phyloP scores from a whole-genome alignment of 306 rosid genomes.

The Echinosophora koreensis region DNA sequence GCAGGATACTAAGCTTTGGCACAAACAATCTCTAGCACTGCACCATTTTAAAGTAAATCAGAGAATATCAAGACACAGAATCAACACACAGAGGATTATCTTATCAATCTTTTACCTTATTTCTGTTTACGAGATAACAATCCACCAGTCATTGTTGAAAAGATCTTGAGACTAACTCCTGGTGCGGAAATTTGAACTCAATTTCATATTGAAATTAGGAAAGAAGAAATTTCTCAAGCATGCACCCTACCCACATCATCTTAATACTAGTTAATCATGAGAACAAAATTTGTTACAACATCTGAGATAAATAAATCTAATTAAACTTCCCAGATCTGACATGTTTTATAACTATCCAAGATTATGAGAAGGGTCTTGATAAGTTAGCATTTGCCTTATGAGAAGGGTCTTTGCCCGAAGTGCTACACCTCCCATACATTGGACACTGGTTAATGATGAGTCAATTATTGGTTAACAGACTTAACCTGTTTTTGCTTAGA shows the following conservation, averaged over 20 bases:
- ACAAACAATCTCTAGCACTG: background rate
- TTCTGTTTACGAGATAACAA: background rate
- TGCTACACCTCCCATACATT: too few relatives aligned
- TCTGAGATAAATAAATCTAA: background rate
- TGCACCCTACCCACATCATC: background rate
- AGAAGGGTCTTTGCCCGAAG: too few relatives aligned
- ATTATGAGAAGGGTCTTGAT: background rate
- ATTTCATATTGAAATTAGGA: background rate
- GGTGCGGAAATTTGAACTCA: background rate
- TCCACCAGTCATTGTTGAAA: background rate
- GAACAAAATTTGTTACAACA: background rate
- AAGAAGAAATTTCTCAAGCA: background rate
- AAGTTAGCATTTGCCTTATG: background rate
- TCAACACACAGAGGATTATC: background rate
- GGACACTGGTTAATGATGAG: too few relatives aligned
- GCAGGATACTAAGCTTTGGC: background rate
- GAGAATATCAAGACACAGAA: constrained; percentile 1
- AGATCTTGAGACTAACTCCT: background rate
- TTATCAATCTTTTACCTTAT: background rate
- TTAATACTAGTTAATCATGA: constrained; percentile 1
- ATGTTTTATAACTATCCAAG: background rate
- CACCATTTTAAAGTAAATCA: constrained; percentile 9
- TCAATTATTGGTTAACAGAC: too few relatives aligned
- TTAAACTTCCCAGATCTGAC: background rate
- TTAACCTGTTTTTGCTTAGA: too few relatives aligned